These are phyloP conservation scores for Flaveria sonorensis DNA, from an alignment of 129 eudicot species.

Conservation along the genomic window DNA sequence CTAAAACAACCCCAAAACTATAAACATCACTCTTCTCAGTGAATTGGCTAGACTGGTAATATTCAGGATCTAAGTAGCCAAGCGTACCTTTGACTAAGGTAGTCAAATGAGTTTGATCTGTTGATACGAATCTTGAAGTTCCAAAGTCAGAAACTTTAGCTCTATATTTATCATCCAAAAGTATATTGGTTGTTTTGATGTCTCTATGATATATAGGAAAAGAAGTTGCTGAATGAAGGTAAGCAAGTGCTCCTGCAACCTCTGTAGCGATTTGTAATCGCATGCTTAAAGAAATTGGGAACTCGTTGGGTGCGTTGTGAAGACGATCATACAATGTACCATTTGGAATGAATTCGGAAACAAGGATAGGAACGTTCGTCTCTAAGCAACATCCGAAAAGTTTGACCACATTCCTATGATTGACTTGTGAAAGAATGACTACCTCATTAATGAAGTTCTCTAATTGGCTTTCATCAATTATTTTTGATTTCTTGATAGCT, in stretches of 20 bases:
- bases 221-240: constrained; percentile 31
- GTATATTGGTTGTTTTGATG: constrained; percentile 35
- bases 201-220: constrained; percentile 36
- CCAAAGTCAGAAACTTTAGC: constrained; percentile 45
- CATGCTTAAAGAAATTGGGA: constrained; percentile 18
- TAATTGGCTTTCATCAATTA: constrained; percentile 26
- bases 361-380: constrained; percentile 36
- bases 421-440: constrained; percentile 38
- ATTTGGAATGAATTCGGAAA: constrained; percentile 41
- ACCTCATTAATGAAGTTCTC: constrained; percentile 41
- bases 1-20: constrained; percentile 38
- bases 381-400: constrained; percentile 41
- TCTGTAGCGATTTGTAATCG: constrained; percentile 33
- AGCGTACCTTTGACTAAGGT: constrained; percentile 35
- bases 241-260: constrained; percentile 36
- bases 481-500: constrained; percentile 32
- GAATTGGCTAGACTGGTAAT: constrained; percentile 34
- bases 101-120: constrained; percentile 43
- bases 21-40: constrained; percentile 39
- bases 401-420: constrained; percentile 38
- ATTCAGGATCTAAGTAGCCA: constrained; percentile 38
- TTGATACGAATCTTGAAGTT: constrained; percentile 31
- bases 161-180: constrained; percentile 38
- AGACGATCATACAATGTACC: constrained; percentile 37
- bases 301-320: constrained; percentile 16